Base-by-base conservation (phyloP, 768 basidiomycete genomes). In the Phaffia tasmanica region DNA sequence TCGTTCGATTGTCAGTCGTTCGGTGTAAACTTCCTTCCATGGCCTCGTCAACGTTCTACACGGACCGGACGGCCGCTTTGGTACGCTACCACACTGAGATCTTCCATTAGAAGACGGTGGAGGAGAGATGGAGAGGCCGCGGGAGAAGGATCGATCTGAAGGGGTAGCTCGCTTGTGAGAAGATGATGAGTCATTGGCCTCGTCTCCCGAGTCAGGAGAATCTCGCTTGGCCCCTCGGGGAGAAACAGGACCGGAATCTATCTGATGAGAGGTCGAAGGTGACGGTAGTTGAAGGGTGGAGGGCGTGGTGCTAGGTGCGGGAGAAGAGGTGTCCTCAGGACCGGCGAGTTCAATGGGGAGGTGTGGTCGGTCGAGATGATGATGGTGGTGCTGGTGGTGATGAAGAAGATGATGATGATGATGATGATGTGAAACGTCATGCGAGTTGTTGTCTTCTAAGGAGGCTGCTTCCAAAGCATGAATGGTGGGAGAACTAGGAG, bases 11-110 rank as follows among this genome's bases (percentile, higher is more conserved):
- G 86, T 85, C 76, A 98, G 84, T n/a, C 95, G 86, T 75, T 99
- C 95, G 74, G 88, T 89, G 77, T 98, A 99, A 23, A 99, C 94
- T 70, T 88, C 86, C 75, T 99, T 99, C 95, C 95, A 99, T 0
- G 94, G 95, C 54, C 92, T 84, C 19, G 89, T 93, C 30, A 62
- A 57, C 1, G 66, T 67, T 4, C 66, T 60, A 51, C 66, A 56
- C 3, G 66, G 61, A 27, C 8, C 54, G 14, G 55, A 56, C 2
- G 63, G 42, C 27, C 63, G 63, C 35, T 64, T 64, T 9, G 62
- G 25, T 25, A 15, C 4, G 15, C 54, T 21, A 1, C 50, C 35
- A 19, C 63, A 23, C 30, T 35, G 54, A 9, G 63, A 64, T 23
- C 61, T 42, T 25, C 5, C 29, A 49, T 9, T 21, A 29, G 5